Conservation (phyloP, 495 filamentous ascomycete species). For the Neurospora terricola region DNA sequence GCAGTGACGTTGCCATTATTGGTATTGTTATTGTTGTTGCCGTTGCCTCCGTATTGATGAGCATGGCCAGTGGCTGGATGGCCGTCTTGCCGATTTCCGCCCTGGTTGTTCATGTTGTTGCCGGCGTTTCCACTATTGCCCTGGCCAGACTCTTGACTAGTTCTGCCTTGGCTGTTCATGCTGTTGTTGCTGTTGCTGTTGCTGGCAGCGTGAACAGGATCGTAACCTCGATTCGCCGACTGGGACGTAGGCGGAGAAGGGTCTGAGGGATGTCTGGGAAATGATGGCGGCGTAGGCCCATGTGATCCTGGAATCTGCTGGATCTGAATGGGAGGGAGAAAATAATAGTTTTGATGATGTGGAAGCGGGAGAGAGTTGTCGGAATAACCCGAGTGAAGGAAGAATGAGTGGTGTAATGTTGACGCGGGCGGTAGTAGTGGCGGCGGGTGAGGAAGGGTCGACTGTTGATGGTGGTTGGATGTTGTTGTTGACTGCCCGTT, state of each 20-base stretch:
- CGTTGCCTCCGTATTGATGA: not conserved
- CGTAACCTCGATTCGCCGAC: constrained; percentile 5
- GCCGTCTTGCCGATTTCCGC: not conserved
- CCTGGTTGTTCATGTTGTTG: not conserved
- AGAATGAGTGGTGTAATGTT: not conserved
- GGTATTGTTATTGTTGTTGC: not conserved
- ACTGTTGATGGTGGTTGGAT: not conserved
- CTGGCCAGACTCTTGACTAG: not conserved
- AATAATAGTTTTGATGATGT: not conserved
- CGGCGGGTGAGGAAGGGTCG: not conserved
- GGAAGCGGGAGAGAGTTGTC: not conserved
- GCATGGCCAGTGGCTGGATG: not conserved
- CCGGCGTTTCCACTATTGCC: not conserved
- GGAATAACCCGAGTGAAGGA: not conserved
- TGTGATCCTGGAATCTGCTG: not conserved
- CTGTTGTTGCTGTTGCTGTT: not conserved
- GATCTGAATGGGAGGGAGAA: not conserved
- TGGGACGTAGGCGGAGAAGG: not conserved
- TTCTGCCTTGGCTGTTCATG: not conserved
- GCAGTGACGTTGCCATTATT: not conserved
- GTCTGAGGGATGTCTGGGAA: not conserved
- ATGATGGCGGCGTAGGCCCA: not conserved
- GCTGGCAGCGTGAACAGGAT: constrained; percentile 15
- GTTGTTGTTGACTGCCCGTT: not conserved
- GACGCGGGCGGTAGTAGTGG: not conserved